Base-by-base conservation (phyloP, 208 protist genomes). In the Angomonas deanei region DNA sequence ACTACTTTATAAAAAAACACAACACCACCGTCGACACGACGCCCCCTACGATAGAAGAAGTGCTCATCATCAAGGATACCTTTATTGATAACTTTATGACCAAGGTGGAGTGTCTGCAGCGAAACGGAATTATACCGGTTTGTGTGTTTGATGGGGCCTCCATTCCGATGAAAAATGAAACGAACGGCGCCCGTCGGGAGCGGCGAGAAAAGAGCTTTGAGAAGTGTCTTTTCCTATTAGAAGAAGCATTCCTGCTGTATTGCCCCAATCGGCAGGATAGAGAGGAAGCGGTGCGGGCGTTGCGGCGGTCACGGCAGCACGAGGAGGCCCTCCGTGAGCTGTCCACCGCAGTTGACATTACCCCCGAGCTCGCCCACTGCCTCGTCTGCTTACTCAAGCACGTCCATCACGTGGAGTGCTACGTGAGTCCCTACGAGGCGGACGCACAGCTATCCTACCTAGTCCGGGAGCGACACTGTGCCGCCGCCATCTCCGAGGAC, bases 401-500 rank as follows among this genome's bases (percentile, higher is more conserved):
- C 61, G 77, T 87, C 53, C 72, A 65, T 21, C 74, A 77, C 61
- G 63, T 94, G 26, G 82, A 94, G 69, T 98, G 88, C 66, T 77
- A 99, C 11, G 98, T 99, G 2, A 92, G 98, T n/a, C 99, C 99
- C 3, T 99, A 99, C 73, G 99, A 99, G 89, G 98, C 98, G 0
- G 99, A 99, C 80, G 97, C 98, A 1, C 98, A 99, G 81, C 64
- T 99, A 6, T 96, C 97, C 4, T 99, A 93, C 65, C 75, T 99
- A 2, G 82, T 76, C 39, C 67, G 74, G 11, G 82, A 85, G 19
- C 87, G 96, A 8, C 84, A 92, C 70, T 93, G 99, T 1, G 64
- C 89, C 24, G 93, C 93, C 0, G 92, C 97, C 15, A 88, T 99
- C 38, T 98, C 97, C 2, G 98, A 99, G 71, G 99, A 99, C 76